These are phyloP conservation scores for Coffea canephora DNA, from an alignment of 257 asterid genomes.

Conservation along the genomic window DNA sequence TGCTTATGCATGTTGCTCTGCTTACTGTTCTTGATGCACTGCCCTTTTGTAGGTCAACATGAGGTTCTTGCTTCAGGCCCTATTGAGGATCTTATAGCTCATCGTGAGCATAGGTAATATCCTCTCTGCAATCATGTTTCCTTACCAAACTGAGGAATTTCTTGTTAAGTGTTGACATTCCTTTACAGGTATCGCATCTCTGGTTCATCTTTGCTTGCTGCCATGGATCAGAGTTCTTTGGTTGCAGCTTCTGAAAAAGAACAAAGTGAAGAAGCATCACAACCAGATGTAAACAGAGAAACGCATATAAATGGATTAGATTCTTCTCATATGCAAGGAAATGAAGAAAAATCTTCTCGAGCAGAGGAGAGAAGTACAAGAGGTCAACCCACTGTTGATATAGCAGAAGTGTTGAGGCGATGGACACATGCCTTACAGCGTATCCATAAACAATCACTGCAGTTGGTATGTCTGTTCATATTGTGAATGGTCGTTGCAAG, in stretches of 20 bases:
- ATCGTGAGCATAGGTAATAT: constrained; percentile 92
- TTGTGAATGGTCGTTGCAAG: neutral
- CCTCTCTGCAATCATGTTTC: constrained; percentile 10
- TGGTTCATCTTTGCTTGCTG: constrained; percentile 90
- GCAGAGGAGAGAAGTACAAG: constrained; percentile 71
- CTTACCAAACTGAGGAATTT: neutral
- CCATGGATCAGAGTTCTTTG: constrained; percentile 86
- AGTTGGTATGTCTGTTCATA: constrained; percentile 54
- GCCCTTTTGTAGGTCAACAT: constrained; percentile 65
- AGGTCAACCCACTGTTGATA: constrained; percentile 91
- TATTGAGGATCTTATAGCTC: constrained; percentile 98
- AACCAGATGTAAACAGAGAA: constrained; percentile 39
- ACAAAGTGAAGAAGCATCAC: constrained; percentile 51
- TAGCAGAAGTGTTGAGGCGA: constrained; percentile 92
- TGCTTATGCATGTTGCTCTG: constrained; percentile 12
- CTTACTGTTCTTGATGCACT: constrained; percentile 12
- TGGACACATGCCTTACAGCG: constrained; percentile 99
- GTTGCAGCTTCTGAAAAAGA: constrained; percentile 55
- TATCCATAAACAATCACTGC: constrained; percentile 93
- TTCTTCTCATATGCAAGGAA: constrained; percentile 36
- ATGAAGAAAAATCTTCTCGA: constrained; percentile 53
- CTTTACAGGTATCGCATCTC: constrained; percentile 90
- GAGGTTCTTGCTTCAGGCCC: constrained; percentile 99
- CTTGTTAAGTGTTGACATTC: constrained; percentile 23
- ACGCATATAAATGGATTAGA: constrained; percentile 32